Base-by-base conservation (phyloP, 2,329 filamentous ascomycete species). In the Talaromyces sp. region DNA sequence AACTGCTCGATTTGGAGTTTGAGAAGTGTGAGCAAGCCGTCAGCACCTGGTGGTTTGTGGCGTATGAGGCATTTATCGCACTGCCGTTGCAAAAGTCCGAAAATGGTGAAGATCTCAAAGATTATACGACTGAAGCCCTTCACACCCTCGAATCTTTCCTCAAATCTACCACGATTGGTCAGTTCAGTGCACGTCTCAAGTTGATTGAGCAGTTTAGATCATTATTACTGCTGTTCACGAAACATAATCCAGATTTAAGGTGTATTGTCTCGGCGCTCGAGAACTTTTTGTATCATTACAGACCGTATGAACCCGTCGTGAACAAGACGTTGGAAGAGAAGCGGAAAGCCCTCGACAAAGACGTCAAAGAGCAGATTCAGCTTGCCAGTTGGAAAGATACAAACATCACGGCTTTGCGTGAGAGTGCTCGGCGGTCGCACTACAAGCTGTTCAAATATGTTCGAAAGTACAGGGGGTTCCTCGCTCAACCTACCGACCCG, bases 371-470 rank as follows among this genome's bases (percentile, higher is more conserved):
- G 70, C 88, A 97, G n/a, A 85, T 99, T 16, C 87, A 96, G 61
- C 82, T 99, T 71, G 93, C 93, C 8, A 97, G 93, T 76, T 99
- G 96, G 96, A 97, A 96, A 76, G 95, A 99, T 71, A 97, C 92
- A 24, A 99, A 98, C 72, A 96, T 99, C 67, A 89, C 90, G 57
- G 91, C 92, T 0, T 81, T 99, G 16, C 87, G 89, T 69, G 93
- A 97, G 73, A 98, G 94, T 76, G 93, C 95, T 1, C 89, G 90
- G 71, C 90, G 89, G 66, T 97, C 93, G 22, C 95, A 99, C 74
- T 87, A 90, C 72, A 97, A 97, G 77, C 85, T 99, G 1, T 97
- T 97, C 80, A 91, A 91, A 70, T 83, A 97, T 41, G 90, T 99
- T 52, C 86, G 92, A 63, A 98, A 97, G 78, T 99, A 97, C 78